Conservation (phyloP, 1,284 basidiomycete genomes). For the Sporisorium exsertum region DNA sequence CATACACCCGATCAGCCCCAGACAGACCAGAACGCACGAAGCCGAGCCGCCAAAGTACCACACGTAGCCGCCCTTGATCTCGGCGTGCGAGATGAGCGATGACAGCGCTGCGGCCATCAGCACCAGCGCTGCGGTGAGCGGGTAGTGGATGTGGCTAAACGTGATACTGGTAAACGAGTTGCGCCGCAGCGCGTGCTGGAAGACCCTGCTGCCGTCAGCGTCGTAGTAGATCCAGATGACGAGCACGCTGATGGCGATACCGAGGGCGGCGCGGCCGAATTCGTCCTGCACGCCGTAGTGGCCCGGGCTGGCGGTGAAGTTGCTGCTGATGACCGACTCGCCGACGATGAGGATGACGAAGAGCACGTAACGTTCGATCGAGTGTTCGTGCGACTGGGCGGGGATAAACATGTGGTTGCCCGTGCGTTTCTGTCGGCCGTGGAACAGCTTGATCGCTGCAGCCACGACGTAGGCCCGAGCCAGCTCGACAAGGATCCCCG, state of each 20-base stretch:
- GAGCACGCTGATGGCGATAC: constrained; percentile 59
- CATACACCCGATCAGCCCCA: constrained; percentile 58
- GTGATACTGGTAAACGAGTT: constrained; percentile 62
- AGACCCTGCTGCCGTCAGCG: constrained; percentile 60
- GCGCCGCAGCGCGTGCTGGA: constrained; percentile 66
- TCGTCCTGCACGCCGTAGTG: constrained; percentile 41
- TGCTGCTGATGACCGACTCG: constrained; percentile 56
- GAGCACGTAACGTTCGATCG: constrained; percentile 57
- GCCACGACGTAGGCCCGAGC: constrained; percentile 49
- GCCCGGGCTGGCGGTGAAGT: constrained; percentile 35
- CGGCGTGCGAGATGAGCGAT: constrained; percentile 37
- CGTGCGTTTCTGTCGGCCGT: constrained; percentile 41
- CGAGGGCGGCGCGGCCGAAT: constrained; percentile 59
- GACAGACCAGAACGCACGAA: constrained; percentile 44
- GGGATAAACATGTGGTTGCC: constrained; percentile 60
- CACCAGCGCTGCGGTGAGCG: constrained; percentile 62
- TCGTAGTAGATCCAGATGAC: constrained; percentile 67
- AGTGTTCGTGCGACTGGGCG: constrained; percentile 59
- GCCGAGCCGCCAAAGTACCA: constrained; percentile 64
- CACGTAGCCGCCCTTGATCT: constrained; percentile 42
- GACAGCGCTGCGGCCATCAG: constrained; percentile 52
- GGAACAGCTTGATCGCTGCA: constrained; percentile 46
- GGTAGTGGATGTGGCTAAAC: constrained; percentile 66
- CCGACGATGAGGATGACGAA: constrained; percentile 66
- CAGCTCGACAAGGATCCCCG: constrained; percentile 57